Evolutionary conservation across 495 filamentous ascomycete genomes (phyloP).

Genomic region (Lasiosphaeria ovina): DNA sequence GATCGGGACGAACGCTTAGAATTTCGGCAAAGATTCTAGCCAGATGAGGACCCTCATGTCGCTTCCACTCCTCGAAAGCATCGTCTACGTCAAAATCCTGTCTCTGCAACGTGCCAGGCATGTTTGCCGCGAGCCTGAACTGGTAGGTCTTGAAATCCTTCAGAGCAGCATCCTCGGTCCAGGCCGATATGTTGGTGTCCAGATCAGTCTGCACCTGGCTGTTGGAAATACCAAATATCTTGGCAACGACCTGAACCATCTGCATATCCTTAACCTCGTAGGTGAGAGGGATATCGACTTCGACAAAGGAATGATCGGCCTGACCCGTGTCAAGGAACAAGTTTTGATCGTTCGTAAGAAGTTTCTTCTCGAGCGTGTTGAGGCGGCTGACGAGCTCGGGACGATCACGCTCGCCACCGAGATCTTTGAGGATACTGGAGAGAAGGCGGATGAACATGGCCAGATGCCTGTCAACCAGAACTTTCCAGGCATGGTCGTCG

Average conservation of each 20-base stretch:
- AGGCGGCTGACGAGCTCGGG: conserved; percentile 79
- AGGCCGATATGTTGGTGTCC: conserved; percentile 69
- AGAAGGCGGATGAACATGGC: conserved; percentile 92
- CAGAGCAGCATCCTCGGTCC: conserved; percentile 90
- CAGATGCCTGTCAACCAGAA: conserved; percentile 89
- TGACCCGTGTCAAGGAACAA: conserved; percentile 59
- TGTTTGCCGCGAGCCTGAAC: conserved; percentile 74
- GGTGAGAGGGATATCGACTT: conserved; percentile 75
- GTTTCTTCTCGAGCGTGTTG: conserved; percentile 82
- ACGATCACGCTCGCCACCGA: conserved; percentile 69
- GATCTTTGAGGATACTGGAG: conserved; percentile 70
- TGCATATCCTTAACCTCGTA: conserved; percentile 97
- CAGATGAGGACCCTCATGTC: conserved; percentile 74
- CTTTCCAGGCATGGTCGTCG: conserved; percentile 89
- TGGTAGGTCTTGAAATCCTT: conserved; percentile 92
- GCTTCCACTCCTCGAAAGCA: conserved; percentile 86
- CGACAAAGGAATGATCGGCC: conserved; percentile 60
- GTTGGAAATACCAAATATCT: conserved; percentile 75
- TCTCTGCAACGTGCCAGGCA: conserved; percentile 69
- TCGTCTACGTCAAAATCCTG: conserved; percentile 92
- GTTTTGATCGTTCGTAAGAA: conserved; percentile 93
- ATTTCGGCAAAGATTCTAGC: conserved; percentile 92
- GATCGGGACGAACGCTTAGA: conserved; percentile 78
- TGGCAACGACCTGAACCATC: conserved; percentile 80
- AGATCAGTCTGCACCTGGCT: conserved; percentile 81